Base-by-base conservation (phyloP, 2,329 filamentous ascomycete species). In the Mycosphaerella sp. region DNA sequence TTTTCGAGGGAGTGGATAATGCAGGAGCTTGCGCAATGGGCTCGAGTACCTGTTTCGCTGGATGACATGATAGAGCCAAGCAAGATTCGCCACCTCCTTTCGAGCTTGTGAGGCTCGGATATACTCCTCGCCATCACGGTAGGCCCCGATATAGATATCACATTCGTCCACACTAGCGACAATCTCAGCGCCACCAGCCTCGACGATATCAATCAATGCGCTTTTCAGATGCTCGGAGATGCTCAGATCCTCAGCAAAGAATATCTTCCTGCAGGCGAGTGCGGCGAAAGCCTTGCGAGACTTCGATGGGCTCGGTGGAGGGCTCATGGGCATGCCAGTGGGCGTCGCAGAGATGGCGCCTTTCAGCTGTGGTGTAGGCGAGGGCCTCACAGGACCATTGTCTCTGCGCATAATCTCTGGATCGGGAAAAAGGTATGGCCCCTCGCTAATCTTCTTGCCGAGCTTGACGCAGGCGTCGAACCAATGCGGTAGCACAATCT, bases 381-480 rank as follows among this genome's bases (percentile, higher is more conserved):
- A 50, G 18, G 46, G 44, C 47, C 54, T 39, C 17, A 55, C 50
- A 32, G 52, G 40, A 25, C 58, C 50, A 54, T 59, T 40, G 47
- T 56, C n/a, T 49, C 58, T 28, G 10, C 74, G 71, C 39, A 95
- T 73, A 30, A 95, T 86, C 58, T 94, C 88, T 1, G 93, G 87
- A 58, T 97, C 77, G 1, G 93, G 93, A 1, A 97, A 77, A 16
- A 81, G 73, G 65, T 98, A 98, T 0, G 93, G 93, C 6, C 76
- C 73, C 67, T 98, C 93, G 60, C 88, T 86, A 60, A 98, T 96
- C 53, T 87, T 83, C 69, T 89, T 90, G 44, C 91, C 90, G 25
- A 98, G 80, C 69, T 87, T 93, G 60, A 98, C 80, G 70, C 93
- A 98, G 67, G 96, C 91, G 62, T 97, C 91, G 65, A 98, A 96